Base-by-base conservation (phyloP, 352 stramenopile species). In the Elongisporangium senticosum region DNA sequence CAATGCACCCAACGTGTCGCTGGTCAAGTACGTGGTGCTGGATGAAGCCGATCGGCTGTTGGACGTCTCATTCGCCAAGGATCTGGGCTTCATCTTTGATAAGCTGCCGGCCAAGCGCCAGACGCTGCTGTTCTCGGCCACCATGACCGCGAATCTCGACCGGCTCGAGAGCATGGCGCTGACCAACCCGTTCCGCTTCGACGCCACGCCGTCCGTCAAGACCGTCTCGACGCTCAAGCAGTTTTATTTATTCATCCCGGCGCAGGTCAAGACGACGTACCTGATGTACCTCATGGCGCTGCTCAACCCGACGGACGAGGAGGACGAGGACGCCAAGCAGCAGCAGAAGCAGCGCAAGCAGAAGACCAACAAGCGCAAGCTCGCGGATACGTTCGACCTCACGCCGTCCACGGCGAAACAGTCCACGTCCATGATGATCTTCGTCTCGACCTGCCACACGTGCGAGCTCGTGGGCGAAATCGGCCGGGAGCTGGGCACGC, bases 211-310 rank as follows among this genome's bases (percentile, higher is more conserved):
- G 10, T 89, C 80, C 22, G 63, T 90, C 52, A 96, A 95, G 64
- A 96, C 98, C 13, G 95, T 97, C 51, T 66, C 79, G 26, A 96
- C 90, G 28, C 77, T 99, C 8, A 91, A 95, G 55, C 96, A 99
- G 78, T 84, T 97, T 72, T 99, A 99, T 74, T 79, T 99, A 62
- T 98, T 99, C 69, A 98, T 98, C 71, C 97, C 97, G 4, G 83
- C 86, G 26, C 83, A 98, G 61, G 90, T 99, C 56, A 98, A 98
- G 65, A 92, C 98, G 74, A 93, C 90, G 24, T 99, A 98, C 74
- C 69, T 99, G 43, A 85, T 98, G 69, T 94, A 88, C 59, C 61
- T 97, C 26, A 76, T 98, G 55, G 74, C 73, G 47, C 68, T 73
- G 19, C 65, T 95, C 22, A 77, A 86, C 37, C 77, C 79, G 47